phyloP scores from a whole-genome alignment of 106 monocot species.

The Posidonia australis region DNA sequence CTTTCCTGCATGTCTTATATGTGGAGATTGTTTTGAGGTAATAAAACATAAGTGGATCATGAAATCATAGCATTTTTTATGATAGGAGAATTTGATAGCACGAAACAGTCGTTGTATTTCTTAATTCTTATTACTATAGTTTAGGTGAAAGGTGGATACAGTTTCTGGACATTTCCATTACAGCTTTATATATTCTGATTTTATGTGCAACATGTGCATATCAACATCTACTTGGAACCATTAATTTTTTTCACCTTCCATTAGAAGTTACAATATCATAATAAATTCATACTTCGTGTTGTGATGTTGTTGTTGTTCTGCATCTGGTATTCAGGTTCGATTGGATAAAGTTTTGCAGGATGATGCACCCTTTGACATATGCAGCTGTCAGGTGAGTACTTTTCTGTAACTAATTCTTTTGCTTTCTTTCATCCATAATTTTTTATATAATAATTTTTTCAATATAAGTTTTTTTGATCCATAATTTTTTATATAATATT shows the following conservation, averaged over 20 bases:
- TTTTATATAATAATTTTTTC: not conserved
- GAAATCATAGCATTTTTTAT: too few relatives aligned
- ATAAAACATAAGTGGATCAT: not conserved
- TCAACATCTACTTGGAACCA: too few relatives aligned
- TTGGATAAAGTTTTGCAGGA: slow-evolving; percentile 75
- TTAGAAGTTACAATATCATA: too few relatives aligned
- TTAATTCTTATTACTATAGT: too few relatives aligned
- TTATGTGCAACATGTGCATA: too few relatives aligned
- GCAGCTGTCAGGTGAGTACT: slow-evolving; percentile 86
- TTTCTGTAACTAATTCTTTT: not conserved
- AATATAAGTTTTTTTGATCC: too few relatives aligned
- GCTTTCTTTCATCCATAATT: not conserved
- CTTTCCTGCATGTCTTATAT: slow-evolving; percentile 94
- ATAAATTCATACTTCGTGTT: too few relatives aligned
- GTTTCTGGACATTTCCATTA: too few relatives aligned
- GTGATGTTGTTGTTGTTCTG: not conserved
- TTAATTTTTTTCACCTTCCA: too few relatives aligned
- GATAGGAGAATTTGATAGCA: not conserved
- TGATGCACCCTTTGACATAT: slow-evolving; percentile 93
- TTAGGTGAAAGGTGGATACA: too few relatives aligned
- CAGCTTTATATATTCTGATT: too few relatives aligned
- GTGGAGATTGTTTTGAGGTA: slow-evolving; percentile 97
- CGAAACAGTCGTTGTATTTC: not conserved
- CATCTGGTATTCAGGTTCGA: slow-evolving; percentile 31
- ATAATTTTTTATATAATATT: too few relatives aligned